Evolutionary conservation across 495 filamentous ascomycete species (phyloP).

Genomic region (Lasiosphaeris hirsuta): DNA sequence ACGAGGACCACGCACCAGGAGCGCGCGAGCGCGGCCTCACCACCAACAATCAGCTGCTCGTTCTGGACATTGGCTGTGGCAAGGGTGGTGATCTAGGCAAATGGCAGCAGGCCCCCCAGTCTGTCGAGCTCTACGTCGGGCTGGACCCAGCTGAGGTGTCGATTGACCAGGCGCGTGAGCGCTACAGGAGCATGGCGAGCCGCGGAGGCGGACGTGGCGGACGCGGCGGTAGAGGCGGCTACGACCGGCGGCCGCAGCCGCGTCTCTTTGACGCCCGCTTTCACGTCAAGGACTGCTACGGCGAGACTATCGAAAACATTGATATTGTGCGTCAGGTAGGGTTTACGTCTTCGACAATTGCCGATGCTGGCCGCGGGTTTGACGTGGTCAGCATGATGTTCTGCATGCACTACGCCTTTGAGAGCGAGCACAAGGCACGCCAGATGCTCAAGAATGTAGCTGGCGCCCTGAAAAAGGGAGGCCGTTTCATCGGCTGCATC

Average conservation of each 20-base stretch:
- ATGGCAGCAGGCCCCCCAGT: slow-evolving; percentile 86
- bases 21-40: slow-evolving; percentile 51
- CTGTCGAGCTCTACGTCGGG: slow-evolving; percentile 84
- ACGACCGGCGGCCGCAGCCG: slow-evolving; percentile 43
- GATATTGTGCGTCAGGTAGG: slow-evolving; percentile 78
- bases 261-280: slow-evolving; percentile 80
- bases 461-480: slow-evolving; percentile 84
- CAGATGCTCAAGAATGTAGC: slow-evolving; percentile 93
- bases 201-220: slow-evolving; percentile 55
- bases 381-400: slow-evolving; percentile 99
- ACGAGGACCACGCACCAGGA: slow-evolving; percentile 60
- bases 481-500: slow-evolving; percentile 87
- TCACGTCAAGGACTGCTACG: slow-evolving; percentile 84
- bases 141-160: slow-evolving; percentile 89
- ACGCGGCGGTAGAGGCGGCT: slow-evolving; percentile 53
- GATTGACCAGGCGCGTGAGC: slow-evolving; percentile 81
- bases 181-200: slow-evolving; percentile 68
- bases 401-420: slow-evolving; percentile 98
- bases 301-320: slow-evolving; percentile 71
- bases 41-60: slow-evolving; percentile 58
- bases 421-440: slow-evolving; percentile 80
- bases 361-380: slow-evolving; percentile 65
- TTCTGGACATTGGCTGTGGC: slow-evolving; percentile 92
- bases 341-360: slow-evolving; percentile 63
- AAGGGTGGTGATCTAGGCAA: slow-evolving; percentile 95